These are phyloP conservation scores for Allomyces macrogynus DNA, from an alignment of 192 early-diverging fungal genomes.

Conservation along the genomic window DNA sequence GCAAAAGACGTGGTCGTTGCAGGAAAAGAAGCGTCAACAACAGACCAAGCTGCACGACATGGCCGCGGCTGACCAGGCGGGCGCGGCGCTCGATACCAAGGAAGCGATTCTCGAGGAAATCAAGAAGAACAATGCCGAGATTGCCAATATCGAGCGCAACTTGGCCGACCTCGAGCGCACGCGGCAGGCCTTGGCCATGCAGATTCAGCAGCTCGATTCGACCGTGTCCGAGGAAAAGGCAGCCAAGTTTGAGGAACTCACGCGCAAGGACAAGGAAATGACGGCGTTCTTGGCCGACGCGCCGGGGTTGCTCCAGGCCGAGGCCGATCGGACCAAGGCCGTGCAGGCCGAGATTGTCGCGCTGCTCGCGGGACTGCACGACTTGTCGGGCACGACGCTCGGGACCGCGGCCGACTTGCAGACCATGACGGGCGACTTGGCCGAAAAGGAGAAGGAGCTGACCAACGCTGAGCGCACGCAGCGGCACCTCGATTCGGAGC, in stretches of 20 bases:
- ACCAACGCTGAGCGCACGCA: slow-evolving; percentile 30
- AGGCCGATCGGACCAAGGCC: slow-evolving; percentile 8
- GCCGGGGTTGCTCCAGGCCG: slow-evolving; percentile 17
- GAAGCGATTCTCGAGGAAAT: not conserved
- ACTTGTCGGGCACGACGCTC: not conserved
- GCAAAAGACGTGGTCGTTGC: not conserved
- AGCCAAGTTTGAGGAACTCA: slow-evolving; percentile 36
- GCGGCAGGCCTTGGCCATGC: not conserved
- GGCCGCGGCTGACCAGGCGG: not conserved
- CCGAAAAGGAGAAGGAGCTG: slow-evolving; percentile 40
- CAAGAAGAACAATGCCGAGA: not conserved
- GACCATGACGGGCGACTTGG: slow-evolving; percentile 21
- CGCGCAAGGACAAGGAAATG: slow-evolving; percentile 37
- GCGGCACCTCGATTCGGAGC: slow-evolving; percentile 14
- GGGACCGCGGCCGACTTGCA: not conserved
- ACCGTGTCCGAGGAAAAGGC: slow-evolving; percentile 17
- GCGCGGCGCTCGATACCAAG: not conserved
- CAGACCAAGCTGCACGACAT: not conserved
- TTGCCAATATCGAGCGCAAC: not conserved
- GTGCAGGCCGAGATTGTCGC: slow-evolving; percentile 19
- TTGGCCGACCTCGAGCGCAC: not conserved
- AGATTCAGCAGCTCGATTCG: not conserved
- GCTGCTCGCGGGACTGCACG: slow-evolving; percentile 19
- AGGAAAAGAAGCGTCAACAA: not conserved
- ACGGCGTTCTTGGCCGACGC: slow-evolving; percentile 26